These are phyloP conservation scores for Paramecium octaurelia DNA, from an alignment of 73 alveolate genomes.

Conservation along the genomic window DNA sequence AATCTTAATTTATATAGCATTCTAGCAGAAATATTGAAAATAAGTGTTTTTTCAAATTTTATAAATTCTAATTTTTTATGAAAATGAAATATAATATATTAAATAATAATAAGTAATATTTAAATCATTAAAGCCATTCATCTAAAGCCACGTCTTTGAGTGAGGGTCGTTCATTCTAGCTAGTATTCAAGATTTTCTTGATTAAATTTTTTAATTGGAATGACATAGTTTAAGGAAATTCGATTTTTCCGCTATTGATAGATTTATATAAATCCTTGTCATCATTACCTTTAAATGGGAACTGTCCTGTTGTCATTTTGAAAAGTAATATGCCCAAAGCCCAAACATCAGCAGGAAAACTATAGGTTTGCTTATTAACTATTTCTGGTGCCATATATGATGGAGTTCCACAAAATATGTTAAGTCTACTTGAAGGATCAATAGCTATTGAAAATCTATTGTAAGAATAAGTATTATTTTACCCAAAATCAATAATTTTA, in stretches of 20 bases:
- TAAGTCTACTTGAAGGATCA: slow-evolving; percentile 66
- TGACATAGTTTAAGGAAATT: slow-evolving; percentile 16
- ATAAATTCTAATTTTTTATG: neutral
- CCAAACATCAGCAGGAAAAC: slow-evolving; percentile 84
- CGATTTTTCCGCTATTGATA: slow-evolving; percentile 47
- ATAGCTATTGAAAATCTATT: slow-evolving; percentile 63
- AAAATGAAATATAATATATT: neutral
- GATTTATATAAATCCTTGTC: slow-evolving; percentile 64
- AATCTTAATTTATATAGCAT: too few relatives aligned
- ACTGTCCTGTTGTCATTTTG: slow-evolving; percentile 76
- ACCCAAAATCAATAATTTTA: slow-evolving; percentile 92
- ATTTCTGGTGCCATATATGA: slow-evolving; percentile 91
- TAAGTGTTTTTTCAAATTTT: too few relatives aligned
- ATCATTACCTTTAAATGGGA: slow-evolving; percentile 81
- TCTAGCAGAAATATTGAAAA: neutral
- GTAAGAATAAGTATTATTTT: slow-evolving; percentile 59
- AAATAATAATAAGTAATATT: neutral
- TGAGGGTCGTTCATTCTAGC: slow-evolving; percentile 52
- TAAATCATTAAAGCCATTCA: slow-evolving; percentile 34
- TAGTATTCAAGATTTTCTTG: neutral
- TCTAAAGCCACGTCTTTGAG: slow-evolving; percentile 26
- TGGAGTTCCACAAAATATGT: slow-evolving; percentile 91
- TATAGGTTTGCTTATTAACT: slow-evolving; percentile 67
- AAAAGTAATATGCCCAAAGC: slow-evolving; percentile 83
- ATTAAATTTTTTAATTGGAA: neutral